Evolutionary conservation across 2,329 filamentous ascomycete genomes (phyloP).

Genomic region (Curvularia sp.): DNA sequence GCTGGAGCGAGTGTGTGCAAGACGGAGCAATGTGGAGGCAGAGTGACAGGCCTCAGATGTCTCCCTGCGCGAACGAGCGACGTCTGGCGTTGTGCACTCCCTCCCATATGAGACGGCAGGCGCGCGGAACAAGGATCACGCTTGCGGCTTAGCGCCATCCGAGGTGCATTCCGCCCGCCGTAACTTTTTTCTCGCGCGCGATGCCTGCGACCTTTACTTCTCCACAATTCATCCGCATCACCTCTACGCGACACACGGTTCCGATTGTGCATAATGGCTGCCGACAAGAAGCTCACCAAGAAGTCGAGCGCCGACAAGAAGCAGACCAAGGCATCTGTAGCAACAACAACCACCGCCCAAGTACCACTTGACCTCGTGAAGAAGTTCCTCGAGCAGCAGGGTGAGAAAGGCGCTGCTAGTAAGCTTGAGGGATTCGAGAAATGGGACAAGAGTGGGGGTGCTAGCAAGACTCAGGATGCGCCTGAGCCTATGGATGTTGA

Average conservation of each 20-base stretch:
- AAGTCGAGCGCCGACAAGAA: constrained; percentile 29
- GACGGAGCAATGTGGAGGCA: constrained; percentile 12
- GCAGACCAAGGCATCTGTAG: constrained; percentile 17
- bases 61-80: constrained; percentile 26
- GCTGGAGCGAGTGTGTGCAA: constrained; percentile 7
- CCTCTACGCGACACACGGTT: neutral
- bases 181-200: constrained; percentile 32
- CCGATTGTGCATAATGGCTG: constrained; percentile 35
- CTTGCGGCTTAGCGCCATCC: constrained; percentile 25
- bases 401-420: constrained; percentile 42
- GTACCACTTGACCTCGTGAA: constrained; percentile 43
- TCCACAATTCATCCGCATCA: constrained; percentile 4
- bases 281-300: constrained; percentile 30
- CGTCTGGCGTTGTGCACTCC: constrained; percentile 28
- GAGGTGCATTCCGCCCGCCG: constrained; percentile 26
- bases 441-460: constrained; percentile 36
- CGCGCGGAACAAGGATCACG: constrained; percentile 20
- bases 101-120: constrained; percentile 32
- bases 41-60: constrained; percentile 17
- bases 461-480: constrained; percentile 21
- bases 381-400: constrained; percentile 45
- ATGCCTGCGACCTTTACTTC: constrained; percentile 13
- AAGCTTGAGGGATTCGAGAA: constrained; percentile 38
- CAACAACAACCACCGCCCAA: constrained; percentile 13
- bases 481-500: constrained; percentile 45